Conservation (phyloP, 495 filamentous ascomycete genomes). For the Aspergillus steynii region DNA sequence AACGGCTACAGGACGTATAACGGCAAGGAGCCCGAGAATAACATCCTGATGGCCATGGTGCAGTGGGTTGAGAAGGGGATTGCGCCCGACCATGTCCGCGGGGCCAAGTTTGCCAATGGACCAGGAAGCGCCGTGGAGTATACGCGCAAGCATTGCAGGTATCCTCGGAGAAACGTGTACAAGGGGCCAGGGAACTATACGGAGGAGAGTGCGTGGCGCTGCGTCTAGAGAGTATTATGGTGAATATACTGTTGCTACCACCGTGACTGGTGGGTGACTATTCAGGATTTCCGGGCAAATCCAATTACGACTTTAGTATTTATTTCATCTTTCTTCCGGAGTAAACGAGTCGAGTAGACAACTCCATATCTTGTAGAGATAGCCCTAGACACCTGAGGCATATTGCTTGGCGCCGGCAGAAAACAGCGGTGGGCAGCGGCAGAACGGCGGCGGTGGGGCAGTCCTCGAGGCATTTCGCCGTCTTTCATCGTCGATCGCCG, state of each 20-base stretch:
- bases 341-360: too few species aligned
- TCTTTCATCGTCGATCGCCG: not conserved
- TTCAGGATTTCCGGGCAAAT: too few species aligned
- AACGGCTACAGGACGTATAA: slow-evolving; percentile 36
- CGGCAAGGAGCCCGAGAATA: slow-evolving; percentile 34
- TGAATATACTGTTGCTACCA: not conserved
- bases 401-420: slow-evolving; percentile 6
- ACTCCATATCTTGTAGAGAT: too few species aligned
- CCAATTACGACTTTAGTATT: too few species aligned
- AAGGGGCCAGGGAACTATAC: slow-evolving; percentile 42
- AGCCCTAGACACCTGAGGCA: not conserved
- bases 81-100: slow-evolving; percentile 54
- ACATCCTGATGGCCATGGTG: slow-evolving; percentile 57
- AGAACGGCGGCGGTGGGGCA: slow-evolving; percentile 6
- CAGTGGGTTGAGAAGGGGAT: slow-evolving; percentile 61
- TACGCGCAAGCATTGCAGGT: slow-evolving; percentile 42
- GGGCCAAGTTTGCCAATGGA: slow-evolving; percentile 53
- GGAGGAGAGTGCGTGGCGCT: slow-evolving; percentile 42
- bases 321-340: too few species aligned
- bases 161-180: slow-evolving; percentile 39
- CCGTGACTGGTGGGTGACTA: too few species aligned
- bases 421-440: slow-evolving; percentile 6
- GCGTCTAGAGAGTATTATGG: slow-evolving; percentile 22
- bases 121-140: slow-evolving; percentile 33
- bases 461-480: not conserved